These are phyloP conservation scores for Termitomyces heimii DNA, from an alignment of 768 basidiomycete species.

Conservation along the genomic window DNA sequence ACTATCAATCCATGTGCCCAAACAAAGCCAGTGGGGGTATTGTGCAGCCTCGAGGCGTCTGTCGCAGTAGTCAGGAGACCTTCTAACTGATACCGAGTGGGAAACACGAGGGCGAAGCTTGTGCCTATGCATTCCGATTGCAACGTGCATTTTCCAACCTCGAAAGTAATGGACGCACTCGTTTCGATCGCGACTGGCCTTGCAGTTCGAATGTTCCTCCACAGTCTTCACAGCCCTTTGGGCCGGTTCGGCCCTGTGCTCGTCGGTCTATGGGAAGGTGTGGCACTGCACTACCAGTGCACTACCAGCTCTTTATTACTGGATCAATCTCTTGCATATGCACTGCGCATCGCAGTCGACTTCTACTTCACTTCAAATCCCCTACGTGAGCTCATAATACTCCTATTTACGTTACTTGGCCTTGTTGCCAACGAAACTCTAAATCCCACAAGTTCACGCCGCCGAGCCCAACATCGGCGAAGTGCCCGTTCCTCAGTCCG, in stretches of 20 bases:
- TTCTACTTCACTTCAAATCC: constrained; percentile 30
- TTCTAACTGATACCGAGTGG: constrained; percentile 2
- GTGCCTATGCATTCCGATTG: not conserved
- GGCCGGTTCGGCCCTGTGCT: constrained; percentile 26
- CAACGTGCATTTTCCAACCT: constrained; percentile 9
- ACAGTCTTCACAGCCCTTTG: constrained; percentile 18
- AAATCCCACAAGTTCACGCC: constrained; percentile 20
- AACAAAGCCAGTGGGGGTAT: too few species aligned
- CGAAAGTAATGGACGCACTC: constrained; percentile 32
- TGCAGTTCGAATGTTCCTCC: constrained; percentile 31
- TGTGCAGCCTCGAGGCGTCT: constrained; percentile 4
- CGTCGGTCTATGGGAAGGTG: constrained; percentile 66
- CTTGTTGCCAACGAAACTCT: constrained; percentile 27
- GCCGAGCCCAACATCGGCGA: constrained; percentile 20
- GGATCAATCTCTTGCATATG: constrained; percentile 37
- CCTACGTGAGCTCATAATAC: constrained; percentile 25
- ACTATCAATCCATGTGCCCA: too few species aligned
- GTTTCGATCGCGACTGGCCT: constrained; percentile 36
- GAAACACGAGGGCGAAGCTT: constrained; percentile 6
- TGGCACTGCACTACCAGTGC: constrained; percentile 34
- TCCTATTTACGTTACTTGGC: constrained; percentile 32
- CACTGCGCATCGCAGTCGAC: constrained; percentile 37
- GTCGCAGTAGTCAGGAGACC: constrained; percentile 4
- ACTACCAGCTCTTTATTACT: constrained; percentile 15
- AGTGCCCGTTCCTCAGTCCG: constrained; percentile 18